phyloP scores from a whole-genome alignment of 768 basidiomycete species.

The Pleurotus salmoneostramineus region DNA sequence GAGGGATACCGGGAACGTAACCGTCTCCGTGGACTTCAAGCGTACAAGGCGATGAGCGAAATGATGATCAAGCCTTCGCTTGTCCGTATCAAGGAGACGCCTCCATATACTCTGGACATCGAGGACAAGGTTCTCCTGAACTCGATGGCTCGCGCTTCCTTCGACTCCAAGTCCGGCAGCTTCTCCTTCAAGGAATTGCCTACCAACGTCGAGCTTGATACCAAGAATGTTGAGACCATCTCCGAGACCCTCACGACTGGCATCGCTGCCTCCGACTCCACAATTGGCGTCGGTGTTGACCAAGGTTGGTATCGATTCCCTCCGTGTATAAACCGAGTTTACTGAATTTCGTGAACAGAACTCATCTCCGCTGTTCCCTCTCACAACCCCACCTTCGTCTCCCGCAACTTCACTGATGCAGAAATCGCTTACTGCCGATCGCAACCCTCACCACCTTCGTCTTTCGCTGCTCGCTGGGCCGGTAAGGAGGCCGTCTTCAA shows the following conservation, averaged over 20 bases:
- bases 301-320: constrained; percentile 54
- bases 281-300: constrained; percentile 83
- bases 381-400: constrained; percentile 80
- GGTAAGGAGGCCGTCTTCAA: constrained; percentile 99
- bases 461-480: constrained; percentile 95
- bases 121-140: constrained; percentile 88
- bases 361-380: constrained; percentile 91
- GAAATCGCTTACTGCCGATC: constrained; percentile 83
- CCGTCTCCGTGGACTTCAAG: constrained; percentile 58
- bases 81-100: constrained; percentile 91
- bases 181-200: constrained; percentile 74
- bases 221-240: constrained; percentile 65
- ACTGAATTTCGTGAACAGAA: constrained; percentile 40
- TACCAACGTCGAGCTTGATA: constrained; percentile 48
- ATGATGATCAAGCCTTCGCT: constrained; percentile 94
- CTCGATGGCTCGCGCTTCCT: constrained; percentile 82
- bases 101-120: constrained; percentile 83
- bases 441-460: constrained; percentile 85
- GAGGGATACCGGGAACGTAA: constrained; percentile 73
- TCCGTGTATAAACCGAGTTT: neutral
- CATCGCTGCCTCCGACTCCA: constrained; percentile 26
- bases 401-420: constrained; percentile 88
- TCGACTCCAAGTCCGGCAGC: constrained; percentile 81
- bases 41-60: constrained; percentile 90
- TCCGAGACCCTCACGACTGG: constrained; percentile 44